phyloP scores from a whole-genome alignment of 352 stramenopile genomes.

The Phytophthora lateralis region DNA sequence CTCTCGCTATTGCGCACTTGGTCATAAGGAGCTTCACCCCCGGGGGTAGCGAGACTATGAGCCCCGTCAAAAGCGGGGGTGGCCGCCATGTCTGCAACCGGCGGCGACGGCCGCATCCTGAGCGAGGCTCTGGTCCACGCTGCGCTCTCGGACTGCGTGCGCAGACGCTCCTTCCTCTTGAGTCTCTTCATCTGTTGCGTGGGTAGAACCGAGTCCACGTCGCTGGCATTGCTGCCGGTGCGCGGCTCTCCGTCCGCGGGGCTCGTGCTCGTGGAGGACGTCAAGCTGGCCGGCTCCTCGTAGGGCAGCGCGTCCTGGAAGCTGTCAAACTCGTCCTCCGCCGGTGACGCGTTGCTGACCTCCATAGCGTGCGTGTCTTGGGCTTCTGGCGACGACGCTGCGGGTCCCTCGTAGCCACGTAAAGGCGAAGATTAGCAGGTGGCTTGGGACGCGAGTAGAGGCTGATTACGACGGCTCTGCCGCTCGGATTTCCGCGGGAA shows the following conservation, averaged over 20 bases:
- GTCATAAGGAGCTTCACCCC: slow-evolving; percentile 18
- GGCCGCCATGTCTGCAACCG: slow-evolving; percentile 33
- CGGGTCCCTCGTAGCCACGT: slow-evolving; percentile 1
- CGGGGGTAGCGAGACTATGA: slow-evolving; percentile 26
- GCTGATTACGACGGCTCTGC: slow-evolving; percentile 17
- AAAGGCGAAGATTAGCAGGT: slow-evolving; percentile 29
- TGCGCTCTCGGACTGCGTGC: slow-evolving; percentile 80
- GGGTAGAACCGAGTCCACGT: slow-evolving; percentile 26
- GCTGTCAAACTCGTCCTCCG: slow-evolving; percentile 33
- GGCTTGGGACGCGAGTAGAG: slow-evolving; percentile 6
- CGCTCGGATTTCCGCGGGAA: slow-evolving; percentile 16
- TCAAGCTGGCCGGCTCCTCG: slow-evolving; percentile 35
- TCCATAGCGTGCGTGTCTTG: slow-evolving; percentile 29
- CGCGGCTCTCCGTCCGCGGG: slow-evolving; percentile 31
- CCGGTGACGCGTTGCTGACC: slow-evolving; percentile 11
- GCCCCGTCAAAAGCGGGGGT: slow-evolving; percentile 28
- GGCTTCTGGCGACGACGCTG: slow-evolving; percentile 1
- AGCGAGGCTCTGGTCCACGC: slow-evolving; percentile 76
- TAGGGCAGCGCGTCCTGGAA: slow-evolving; percentile 34
- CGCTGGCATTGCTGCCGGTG: slow-evolving; percentile 28
- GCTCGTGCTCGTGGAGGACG: slow-evolving; percentile 48
- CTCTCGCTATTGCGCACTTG: slow-evolving; percentile 61
- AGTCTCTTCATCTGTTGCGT: slow-evolving; percentile 25
- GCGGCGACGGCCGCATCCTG: slow-evolving; percentile 52
- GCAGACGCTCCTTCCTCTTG: slow-evolving; percentile 63